Evolutionary conservation across 2,329 filamentous ascomycete species (phyloP).

Genomic region (Trichophyton rubrum): DNA sequence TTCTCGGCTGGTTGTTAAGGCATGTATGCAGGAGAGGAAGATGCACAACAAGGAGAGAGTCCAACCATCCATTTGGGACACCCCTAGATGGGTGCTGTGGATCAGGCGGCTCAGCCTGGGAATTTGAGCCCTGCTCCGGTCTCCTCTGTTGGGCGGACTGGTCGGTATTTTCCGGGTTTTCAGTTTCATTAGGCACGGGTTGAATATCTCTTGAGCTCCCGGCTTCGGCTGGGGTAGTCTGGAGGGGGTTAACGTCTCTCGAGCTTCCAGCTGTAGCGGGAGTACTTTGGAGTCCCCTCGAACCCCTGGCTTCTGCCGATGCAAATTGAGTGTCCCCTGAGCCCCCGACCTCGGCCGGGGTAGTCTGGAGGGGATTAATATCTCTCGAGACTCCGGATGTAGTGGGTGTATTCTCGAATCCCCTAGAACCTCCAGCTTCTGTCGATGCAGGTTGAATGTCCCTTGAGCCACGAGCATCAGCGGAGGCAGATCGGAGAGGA

Average conservation of each 20-base stretch:
- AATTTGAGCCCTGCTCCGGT: neutral
- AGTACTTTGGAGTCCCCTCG: neutral
- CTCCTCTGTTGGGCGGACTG: too few relatives aligned
- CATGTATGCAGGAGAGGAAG: neutral
- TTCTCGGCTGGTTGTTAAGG: neutral
- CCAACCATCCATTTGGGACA: neutral
- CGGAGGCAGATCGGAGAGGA: too few relatives aligned
- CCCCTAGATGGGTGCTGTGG: neutral
- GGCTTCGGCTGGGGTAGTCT: neutral
- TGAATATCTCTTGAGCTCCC: neutral
- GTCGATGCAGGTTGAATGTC: neutral
- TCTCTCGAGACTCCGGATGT: neutral
- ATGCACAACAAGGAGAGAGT: neutral
- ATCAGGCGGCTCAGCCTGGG: neutral
- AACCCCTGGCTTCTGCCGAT: neutral
- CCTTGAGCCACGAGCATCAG: neutral
- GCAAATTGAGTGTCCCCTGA: neutral
- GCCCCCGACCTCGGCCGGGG: neutral
- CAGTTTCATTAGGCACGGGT: neutral
- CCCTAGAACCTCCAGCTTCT: neutral
- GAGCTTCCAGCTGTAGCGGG: neutral
- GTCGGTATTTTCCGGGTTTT: neutral
- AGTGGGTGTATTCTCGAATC: too few relatives aligned
- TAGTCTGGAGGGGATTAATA: neutral
- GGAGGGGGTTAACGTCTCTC: neutral